Conservation (phyloP, 2,329 filamentous ascomycete genomes). For the Xylogone sp. region DNA sequence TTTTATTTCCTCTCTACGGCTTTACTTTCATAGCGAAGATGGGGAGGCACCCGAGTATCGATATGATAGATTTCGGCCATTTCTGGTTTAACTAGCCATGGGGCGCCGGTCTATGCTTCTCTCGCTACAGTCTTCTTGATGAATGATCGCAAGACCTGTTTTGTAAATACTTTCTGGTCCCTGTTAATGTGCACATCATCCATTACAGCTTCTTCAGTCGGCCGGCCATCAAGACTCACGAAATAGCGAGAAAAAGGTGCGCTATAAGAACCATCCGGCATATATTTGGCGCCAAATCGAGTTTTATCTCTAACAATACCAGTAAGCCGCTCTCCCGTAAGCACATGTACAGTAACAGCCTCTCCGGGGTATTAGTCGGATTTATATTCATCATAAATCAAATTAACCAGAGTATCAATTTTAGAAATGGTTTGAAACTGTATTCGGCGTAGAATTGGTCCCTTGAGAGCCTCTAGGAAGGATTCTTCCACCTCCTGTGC, state of each 20-base stretch:
- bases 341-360: constrained; percentile 68
- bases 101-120: constrained; percentile 92
- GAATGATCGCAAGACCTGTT: constrained; percentile 88
- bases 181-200: constrained; percentile 79
- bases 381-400: constrained; percentile 75
- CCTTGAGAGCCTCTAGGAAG: constrained; percentile 88
- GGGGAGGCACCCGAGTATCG: constrained; percentile 77
- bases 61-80: constrained; percentile 83
- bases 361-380: constrained; percentile 90
- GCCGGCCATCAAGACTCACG: constrained; percentile 67
- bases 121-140: constrained; percentile 92
- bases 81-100: constrained; percentile 88
- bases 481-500: constrained; percentile 86
- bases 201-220: constrained; percentile 70
- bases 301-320: constrained; percentile 84
- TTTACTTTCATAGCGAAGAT: constrained; percentile 78
- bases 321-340: constrained; percentile 64
- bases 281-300: constrained; percentile 60
- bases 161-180: constrained; percentile 90
- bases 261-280: constrained; percentile 66
- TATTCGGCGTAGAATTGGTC: constrained; percentile 83
- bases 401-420: constrained; percentile 75
- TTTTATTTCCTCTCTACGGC: constrained; percentile 71
- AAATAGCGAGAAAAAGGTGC: constrained; percentile 78
- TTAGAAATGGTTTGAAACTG: constrained; percentile 88